These are phyloP conservation scores for Claviceps spartinae DNA, from an alignment of 2,329 filamentous ascomycete species.

Conservation along the genomic window DNA sequence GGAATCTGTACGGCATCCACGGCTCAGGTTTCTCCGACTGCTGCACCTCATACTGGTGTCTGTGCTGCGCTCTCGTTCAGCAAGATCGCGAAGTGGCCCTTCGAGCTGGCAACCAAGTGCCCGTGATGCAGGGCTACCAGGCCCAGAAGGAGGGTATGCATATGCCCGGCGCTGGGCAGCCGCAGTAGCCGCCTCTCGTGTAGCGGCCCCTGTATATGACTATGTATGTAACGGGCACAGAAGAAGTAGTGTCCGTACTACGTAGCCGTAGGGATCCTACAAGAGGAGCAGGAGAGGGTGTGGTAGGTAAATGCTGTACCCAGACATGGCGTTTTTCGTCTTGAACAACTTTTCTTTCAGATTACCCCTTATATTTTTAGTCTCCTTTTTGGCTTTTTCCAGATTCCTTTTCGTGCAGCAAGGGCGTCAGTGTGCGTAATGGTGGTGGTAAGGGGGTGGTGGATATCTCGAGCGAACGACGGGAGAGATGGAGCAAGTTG, in stretches of 20 bases:
- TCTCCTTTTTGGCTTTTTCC: background rate
- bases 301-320: background rate
- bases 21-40: slow-evolving; percentile 36
- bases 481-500: no score
- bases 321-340: background rate
- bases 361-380: background rate
- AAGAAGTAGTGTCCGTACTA: background rate
- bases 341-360: no score
- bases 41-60: slow-evolving; percentile 39
- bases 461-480: no score
- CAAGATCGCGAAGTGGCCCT: slow-evolving; percentile 39
- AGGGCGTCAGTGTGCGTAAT: no score
- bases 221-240: no score
- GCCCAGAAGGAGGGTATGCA: slow-evolving; percentile 24
- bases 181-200: background rate
- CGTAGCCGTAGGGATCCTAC: no score
- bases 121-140: slow-evolving; percentile 23
- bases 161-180: slow-evolving; percentile 14
- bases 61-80: slow-evolving; percentile 43
- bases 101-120: slow-evolving; percentile 13
- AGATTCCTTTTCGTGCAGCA: background rate
- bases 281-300: no score
- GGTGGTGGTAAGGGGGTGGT: no score
- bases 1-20: slow-evolving; percentile 38
- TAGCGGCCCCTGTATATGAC: background rate